Evolutionary conservation across 2,329 filamentous ascomycete genomes (phyloP).

Genomic region (Colletotrichum orchidophilum): DNA sequence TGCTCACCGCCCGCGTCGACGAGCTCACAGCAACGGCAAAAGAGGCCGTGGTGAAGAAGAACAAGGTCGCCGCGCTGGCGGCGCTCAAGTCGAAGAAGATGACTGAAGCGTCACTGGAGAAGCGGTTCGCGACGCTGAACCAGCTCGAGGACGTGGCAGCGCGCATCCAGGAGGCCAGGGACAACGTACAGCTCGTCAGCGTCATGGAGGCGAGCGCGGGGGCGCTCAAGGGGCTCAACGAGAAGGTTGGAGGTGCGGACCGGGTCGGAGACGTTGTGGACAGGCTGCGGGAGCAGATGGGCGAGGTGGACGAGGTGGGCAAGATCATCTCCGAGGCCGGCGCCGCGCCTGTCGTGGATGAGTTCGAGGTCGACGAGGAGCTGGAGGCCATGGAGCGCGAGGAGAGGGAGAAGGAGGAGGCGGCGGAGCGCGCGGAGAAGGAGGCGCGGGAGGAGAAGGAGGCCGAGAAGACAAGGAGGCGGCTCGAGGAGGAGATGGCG

Average conservation of each 20-base stretch:
- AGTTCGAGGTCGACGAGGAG: slow-evolving; percentile 88
- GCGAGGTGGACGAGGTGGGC: slow-evolving; percentile 82
- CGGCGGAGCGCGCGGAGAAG: slow-evolving; percentile 49
- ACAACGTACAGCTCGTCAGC: slow-evolving; percentile 83
- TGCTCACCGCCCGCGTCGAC: slow-evolving; percentile 73
- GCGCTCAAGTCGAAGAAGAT: slow-evolving; percentile 85
- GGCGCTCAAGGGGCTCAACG: slow-evolving; percentile 78
- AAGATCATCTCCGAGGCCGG: slow-evolving; percentile 76
- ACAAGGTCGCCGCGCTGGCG: slow-evolving; percentile 78
- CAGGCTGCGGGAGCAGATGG: slow-evolving; percentile 81
- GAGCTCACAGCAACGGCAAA: slow-evolving; percentile 73
- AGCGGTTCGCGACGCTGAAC: slow-evolving; percentile 75
- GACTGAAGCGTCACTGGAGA: slow-evolving; percentile 76
- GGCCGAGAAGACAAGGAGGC: slow-evolving; percentile 57
- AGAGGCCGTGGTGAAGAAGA: slow-evolving; percentile 76
- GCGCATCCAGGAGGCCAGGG: slow-evolving; percentile 86
- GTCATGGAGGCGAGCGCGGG: slow-evolving; percentile 83
- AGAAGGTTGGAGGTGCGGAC: slow-evolving; percentile 79
- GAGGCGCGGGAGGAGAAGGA: slow-evolving; percentile 56
- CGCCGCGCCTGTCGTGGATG: slow-evolving; percentile 67
- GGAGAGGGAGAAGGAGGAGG: slow-evolving; percentile 62
- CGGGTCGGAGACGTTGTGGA: slow-evolving; percentile 81
- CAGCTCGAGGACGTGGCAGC: slow-evolving; percentile 86
- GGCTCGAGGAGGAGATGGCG: slow-evolving; percentile 54
- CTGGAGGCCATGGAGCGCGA: slow-evolving; percentile 77